Evolutionary conservation across 1,284 basidiomycete species (phyloP).

Genomic region (Microbotryomycetes sp.): DNA sequence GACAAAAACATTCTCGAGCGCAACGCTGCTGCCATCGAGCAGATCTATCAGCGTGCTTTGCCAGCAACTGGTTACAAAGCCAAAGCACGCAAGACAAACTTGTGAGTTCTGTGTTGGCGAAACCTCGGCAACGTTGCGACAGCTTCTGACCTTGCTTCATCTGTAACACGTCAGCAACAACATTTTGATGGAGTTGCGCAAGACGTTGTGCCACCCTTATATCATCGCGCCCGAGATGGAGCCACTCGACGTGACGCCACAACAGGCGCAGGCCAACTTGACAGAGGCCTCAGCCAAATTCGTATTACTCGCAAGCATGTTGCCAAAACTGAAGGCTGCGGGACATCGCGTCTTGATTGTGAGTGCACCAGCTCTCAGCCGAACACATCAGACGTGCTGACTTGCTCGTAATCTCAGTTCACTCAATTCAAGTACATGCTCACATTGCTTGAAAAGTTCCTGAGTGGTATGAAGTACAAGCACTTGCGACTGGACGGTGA

Average conservation of each 20-base stretch:
- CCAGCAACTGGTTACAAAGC: slow-evolving; percentile 32
- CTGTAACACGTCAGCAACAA: slow-evolving; percentile 50
- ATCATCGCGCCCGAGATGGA: slow-evolving; percentile 76
- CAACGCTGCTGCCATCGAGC: slow-evolving; percentile 24
- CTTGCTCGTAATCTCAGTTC: slow-evolving; percentile 21
- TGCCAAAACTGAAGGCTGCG: slow-evolving; percentile 40
- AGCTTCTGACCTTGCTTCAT: slow-evolving; percentile 5
- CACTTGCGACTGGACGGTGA: slow-evolving; percentile 41
- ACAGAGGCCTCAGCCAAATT: slow-evolving; percentile 67
- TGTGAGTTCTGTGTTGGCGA: slow-evolving; percentile 15
- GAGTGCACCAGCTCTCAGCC: slow-evolving; percentile 5
- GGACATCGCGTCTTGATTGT: slow-evolving; percentile 40
- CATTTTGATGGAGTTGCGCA: slow-evolving; percentile 68
- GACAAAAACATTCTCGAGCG: slow-evolving; percentile 58
- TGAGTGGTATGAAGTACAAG: slow-evolving; percentile 39
- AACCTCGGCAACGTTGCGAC: slow-evolving; percentile 14
- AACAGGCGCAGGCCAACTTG: slow-evolving; percentile 47
- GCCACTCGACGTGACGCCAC: slow-evolving; percentile 42
- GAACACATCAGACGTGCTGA: background rate
- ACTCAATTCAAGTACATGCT: slow-evolving; percentile 41
- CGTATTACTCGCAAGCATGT: slow-evolving; percentile 36
- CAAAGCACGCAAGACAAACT: slow-evolving; percentile 38
- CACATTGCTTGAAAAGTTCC: slow-evolving; percentile 42
- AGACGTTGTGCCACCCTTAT: slow-evolving; percentile 74
- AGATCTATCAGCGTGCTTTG: slow-evolving; percentile 28